Evolutionary conservation across 2,329 filamentous ascomycete species (phyloP), one percentile per base, ranked within the genome.

Genomic region (Calonectria pauciramosa): DNA sequence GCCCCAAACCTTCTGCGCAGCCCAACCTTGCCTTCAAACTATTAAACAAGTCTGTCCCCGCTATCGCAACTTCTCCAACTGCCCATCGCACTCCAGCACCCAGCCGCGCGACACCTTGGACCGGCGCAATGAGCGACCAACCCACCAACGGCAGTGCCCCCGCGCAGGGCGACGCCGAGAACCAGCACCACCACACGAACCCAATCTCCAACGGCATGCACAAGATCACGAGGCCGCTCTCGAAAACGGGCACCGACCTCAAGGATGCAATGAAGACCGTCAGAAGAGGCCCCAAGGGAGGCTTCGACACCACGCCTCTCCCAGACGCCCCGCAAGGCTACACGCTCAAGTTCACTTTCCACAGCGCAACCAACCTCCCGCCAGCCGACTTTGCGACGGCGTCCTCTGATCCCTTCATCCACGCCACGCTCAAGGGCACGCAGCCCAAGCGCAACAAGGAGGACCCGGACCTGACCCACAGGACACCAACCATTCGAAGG

Each of bases 261-360:
- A 84, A 82, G 63, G 76, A 80, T 8, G 74, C 78, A 79, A 80
- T 54, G n/a, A 79, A 80, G 60, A 69, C 79, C 20, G 70, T 78
- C 18, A 83, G 81, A 54, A 82, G 82, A 47, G 79, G 79, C 14
- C 95, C 94, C 0, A 90, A 93, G 0, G 96, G 96, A 36, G 96
- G 96, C 41, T 97, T 92, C 83, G 96, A 98, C 84, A 84, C 87
- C 44, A 98, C 95, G 0, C 95, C 95, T 1, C 88, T 98, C 11
- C 95, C 95, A 0, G 86, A 90, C 80, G 92, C 92, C 6, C 93
- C 93, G 11, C 92, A 93, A 10, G 96, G 96, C 32, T 98, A 94
- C 86, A 98, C 95, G 0, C 83, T 98, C 77, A 94, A 93, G 82
- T 93, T 99, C 86, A 96, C 92, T 66, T 95, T 99, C 83, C 94